These are phyloP conservation scores for Groenewaldozyma sp. DNA, from an alignment of 1,139 yeast species.

Conservation along the genomic window DNA sequence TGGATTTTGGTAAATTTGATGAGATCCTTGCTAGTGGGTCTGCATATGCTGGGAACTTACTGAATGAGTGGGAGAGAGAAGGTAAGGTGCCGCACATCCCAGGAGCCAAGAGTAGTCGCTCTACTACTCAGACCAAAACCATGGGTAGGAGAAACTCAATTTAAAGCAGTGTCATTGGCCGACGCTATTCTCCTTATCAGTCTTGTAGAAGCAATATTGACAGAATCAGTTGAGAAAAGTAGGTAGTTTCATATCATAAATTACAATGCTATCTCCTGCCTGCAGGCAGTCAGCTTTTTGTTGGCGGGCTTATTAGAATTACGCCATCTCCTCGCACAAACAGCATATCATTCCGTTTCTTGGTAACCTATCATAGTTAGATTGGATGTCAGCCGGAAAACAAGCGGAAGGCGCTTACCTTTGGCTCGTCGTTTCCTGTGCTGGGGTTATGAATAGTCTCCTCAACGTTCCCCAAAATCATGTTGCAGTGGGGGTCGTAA, in stretches of 20 bases:
- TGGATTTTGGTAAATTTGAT: conserved; percentile 87
- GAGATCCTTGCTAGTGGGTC: conserved; percentile 80
- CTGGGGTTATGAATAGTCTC: conserved; percentile 64
- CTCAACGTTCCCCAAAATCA: conserved; percentile 87
- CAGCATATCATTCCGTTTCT: conserved; percentile 76
- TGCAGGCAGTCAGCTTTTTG: too few species aligned
- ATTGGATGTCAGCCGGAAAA: not conserved
- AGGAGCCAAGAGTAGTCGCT: conserved; percentile 33
- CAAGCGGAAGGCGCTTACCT: conserved; percentile 20
- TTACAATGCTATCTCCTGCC: too few species aligned
- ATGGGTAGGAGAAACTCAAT: conserved; percentile 55
- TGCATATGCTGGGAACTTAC: conserved; percentile 54
- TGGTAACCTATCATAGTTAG: conserved; percentile 30
- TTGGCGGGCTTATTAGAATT: conserved; percentile 52
- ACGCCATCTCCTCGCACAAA: conserved; percentile 96
- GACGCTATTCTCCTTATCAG: too few species aligned
- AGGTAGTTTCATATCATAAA: too few species aligned
- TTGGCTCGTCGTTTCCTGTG: conserved; percentile 38
- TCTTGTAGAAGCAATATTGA: too few species aligned
- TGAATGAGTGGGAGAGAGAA: conserved; percentile 44
- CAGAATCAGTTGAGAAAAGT: too few species aligned
- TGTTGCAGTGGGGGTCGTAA: conserved; percentile 92
- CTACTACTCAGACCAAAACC: conserved; percentile 20
- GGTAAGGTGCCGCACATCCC: conserved; percentile 57
- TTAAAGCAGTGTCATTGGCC: too few species aligned